phyloP scores from a whole-genome alignment of 768 basidiomycete genomes.

The Boletus speciosus region DNA sequence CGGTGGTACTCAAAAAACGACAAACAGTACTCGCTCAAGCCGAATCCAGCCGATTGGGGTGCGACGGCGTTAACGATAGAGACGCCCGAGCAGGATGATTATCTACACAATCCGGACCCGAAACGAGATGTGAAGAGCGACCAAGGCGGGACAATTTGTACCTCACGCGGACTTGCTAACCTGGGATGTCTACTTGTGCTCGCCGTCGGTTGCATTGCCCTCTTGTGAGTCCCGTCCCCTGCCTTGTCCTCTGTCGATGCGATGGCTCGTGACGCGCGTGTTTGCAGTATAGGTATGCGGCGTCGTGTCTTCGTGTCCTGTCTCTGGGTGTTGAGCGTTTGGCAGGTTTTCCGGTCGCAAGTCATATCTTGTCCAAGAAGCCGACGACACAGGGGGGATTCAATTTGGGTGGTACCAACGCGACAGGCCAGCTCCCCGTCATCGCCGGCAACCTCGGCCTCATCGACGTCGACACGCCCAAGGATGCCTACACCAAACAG shows the following conservation, averaged over 20 bases:
- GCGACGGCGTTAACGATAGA: slow-evolving; percentile 41
- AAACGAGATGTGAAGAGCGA: slow-evolving; percentile 52
- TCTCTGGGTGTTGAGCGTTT: neutral
- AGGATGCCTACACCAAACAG: slow-evolving; percentile 38
- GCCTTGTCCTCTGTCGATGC: neutral
- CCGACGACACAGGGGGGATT: slow-evolving; percentile 51
- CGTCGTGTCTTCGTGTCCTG: neutral
- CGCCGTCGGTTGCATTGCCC: slow-evolving; percentile 40
- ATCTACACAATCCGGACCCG: slow-evolving; percentile 62
- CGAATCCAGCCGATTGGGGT: slow-evolving; percentile 50
- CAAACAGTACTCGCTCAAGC: slow-evolving; percentile 36
- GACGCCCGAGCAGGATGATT: slow-evolving; percentile 56
- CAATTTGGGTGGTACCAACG: slow-evolving; percentile 74
- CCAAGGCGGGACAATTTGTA: slow-evolving; percentile 55
- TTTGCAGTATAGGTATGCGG: slow-evolving; percentile 16
- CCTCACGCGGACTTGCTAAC: slow-evolving; percentile 60
- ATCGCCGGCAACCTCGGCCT: slow-evolving; percentile 44
- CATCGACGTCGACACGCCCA: slow-evolving; percentile 55
- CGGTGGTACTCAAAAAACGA: neutral
- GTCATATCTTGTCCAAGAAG: slow-evolving; percentile 40
- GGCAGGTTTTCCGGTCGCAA: slow-evolving; percentile 49
- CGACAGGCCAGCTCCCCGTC: slow-evolving; percentile 59
- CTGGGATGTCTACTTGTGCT: slow-evolving; percentile 64
- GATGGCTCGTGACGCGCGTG: neutral
- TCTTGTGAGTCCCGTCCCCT: slow-evolving; percentile 49